Percentiles rank a stretch among this genome's conserved stretches.
These are phyloP conservation scores for Trypanosoma cruzi DNA, from an alignment of 208 protist species.

Conservation along the genomic window DNA sequence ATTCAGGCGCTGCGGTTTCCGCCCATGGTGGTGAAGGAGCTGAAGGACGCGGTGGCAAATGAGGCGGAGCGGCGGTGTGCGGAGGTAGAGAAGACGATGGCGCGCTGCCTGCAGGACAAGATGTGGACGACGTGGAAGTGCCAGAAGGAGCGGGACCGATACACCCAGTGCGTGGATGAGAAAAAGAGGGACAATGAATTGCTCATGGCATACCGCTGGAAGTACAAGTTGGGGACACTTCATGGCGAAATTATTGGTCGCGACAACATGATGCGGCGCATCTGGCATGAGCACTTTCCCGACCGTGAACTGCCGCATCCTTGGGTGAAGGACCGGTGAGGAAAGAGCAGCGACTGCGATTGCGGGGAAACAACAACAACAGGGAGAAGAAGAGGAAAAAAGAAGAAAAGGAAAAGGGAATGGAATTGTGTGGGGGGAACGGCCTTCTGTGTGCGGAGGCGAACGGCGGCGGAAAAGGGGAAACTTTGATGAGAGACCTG, in stretches of 20 bases:
- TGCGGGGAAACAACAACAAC: constrained; percentile 1
- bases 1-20: constrained; percentile 76
- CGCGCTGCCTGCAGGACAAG: constrained; percentile 84
- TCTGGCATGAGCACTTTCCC: constrained; percentile 85
- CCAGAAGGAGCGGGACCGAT: constrained; percentile 84
- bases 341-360: not conserved
- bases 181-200: constrained; percentile 48
- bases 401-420: not conserved
- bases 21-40: constrained; percentile 58
- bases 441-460: not conserved
- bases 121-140: constrained; percentile 92
- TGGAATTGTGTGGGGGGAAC: not conserved
- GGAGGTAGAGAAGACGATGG: constrained; percentile 82
- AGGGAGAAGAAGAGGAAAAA: not conserved
- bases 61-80: constrained; percentile 75
- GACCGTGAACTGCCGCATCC: constrained; percentile 77
- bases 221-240: constrained; percentile 82
- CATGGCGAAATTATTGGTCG: constrained; percentile 79
- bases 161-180: constrained; percentile 62
- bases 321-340: constrained; percentile 75
- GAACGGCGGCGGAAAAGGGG: not conserved
- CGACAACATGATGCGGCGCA: constrained; percentile 72
- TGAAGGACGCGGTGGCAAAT: constrained; percentile 48
- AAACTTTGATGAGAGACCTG: not conserved
- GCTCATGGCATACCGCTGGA: constrained; percentile 78